Percentiles rank a stretch among this genome's conserved stretches.
Conservation (phyloP, 2,329 filamentous ascomycete species). For the Aspergillus persii region DNA sequence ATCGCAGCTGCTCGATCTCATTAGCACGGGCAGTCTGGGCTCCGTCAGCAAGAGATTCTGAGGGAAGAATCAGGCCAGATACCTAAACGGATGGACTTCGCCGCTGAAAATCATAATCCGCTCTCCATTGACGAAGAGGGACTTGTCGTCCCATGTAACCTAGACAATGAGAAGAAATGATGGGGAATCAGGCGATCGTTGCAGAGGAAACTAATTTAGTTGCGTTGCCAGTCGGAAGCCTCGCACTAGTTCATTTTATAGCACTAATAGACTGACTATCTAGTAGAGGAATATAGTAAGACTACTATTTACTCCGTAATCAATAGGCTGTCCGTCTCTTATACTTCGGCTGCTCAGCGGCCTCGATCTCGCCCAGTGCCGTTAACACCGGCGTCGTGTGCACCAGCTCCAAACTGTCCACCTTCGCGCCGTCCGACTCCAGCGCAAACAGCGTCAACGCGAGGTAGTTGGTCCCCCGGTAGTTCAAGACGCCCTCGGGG, state of each 20-base stretch:
- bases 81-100: conserved; percentile 31
- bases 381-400: conserved; percentile 53
- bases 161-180: neutral
- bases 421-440: conserved; percentile 55
- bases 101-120: no score
- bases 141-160: neutral
- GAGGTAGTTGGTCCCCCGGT: conserved; percentile 67
- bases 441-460: conserved; percentile 68
- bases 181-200: neutral
- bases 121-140: no score
- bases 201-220: neutral
- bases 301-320: neutral
- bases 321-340: conserved; percentile 52
- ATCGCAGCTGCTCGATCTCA: no score
- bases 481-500: conserved; percentile 70
- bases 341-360: conserved; percentile 50
- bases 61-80: conserved; percentile 6
- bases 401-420: conserved; percentile 54
- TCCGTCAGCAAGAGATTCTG: neutral
- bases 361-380: conserved; percentile 46
- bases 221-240: no score
- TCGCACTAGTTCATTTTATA: no score
- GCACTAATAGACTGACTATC: no score
- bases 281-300: no score
- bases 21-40: conserved; percentile 57